These are phyloP conservation scores for Coemansia sp. DNA, from an alignment of 192 early-diverging fungal species.

Conservation along the genomic window DNA sequence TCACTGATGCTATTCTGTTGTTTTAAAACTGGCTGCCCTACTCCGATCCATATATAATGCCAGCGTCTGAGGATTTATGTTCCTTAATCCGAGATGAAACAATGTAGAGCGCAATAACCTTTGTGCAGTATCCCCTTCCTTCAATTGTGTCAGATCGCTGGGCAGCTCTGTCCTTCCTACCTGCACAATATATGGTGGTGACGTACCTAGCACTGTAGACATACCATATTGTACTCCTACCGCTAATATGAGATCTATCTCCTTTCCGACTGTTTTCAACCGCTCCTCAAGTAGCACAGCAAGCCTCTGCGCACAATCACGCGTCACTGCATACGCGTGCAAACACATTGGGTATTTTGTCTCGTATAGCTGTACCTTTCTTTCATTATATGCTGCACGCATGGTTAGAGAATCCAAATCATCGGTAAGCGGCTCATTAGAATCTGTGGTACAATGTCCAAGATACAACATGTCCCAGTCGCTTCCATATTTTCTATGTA, in stretches of 20 bases:
- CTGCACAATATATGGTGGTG: conserved; percentile 42
- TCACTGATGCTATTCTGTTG: neutral
- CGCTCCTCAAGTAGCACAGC: conserved; percentile 34
- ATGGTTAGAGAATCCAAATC: conserved; percentile 1
- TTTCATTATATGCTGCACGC: conserved; percentile 3
- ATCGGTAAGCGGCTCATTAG: conserved; percentile 12
- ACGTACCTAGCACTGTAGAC: conserved; percentile 24
- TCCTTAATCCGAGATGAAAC: conserved; percentile 17
- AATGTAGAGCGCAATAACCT: conserved; percentile 22
- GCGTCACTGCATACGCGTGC: conserved; percentile 45
- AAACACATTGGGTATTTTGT: conserved; percentile 48
- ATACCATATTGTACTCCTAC: conserved; percentile 28
- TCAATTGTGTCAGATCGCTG: conserved; percentile 24
- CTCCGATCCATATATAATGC: conserved; percentile 19
- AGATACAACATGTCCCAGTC: conserved; percentile 57
- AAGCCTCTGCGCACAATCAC: conserved; percentile 35
- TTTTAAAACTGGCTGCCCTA: neutral
- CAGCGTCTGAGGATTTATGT: conserved; percentile 21
- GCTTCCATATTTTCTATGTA: conserved; percentile 2
- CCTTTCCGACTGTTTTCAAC: conserved; percentile 22
- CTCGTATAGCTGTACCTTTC: conserved; percentile 20
- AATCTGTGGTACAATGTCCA: conserved; percentile 46
- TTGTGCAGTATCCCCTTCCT: conserved; percentile 34
- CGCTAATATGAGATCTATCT: conserved; percentile 38
- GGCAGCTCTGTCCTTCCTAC: conserved; percentile 27